These are phyloP conservation scores for Saturnispora silvae DNA, from an alignment of 805 yeast genomes.

Conservation along the genomic window DNA sequence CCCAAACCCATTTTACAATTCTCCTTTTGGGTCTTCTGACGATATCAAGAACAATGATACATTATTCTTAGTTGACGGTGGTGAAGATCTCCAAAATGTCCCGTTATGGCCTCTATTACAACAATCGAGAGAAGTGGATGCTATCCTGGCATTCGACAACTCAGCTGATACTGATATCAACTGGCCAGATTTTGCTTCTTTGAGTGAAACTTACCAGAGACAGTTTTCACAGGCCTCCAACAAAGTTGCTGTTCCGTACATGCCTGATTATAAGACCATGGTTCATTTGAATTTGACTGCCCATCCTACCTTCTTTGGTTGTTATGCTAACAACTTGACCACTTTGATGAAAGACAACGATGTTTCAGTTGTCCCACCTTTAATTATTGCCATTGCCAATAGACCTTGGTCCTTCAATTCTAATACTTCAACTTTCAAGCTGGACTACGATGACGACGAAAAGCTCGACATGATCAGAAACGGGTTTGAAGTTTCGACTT, in stretches of 20 bases:
- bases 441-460: constrained; percentile 50
- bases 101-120: constrained; percentile 60
- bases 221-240: constrained; percentile 45
- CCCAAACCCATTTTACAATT: constrained; percentile 61
- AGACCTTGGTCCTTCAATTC: constrained; percentile 52
- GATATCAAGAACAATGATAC: constrained; percentile 31
- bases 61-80: constrained; percentile 65
- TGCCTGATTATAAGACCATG: constrained; percentile 61
- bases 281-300: constrained; percentile 49
- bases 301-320: constrained; percentile 75
- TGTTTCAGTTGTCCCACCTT: constrained; percentile 45
- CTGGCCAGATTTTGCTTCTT: constrained; percentile 64
- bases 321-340: constrained; percentile 57
- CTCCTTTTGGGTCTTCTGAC: constrained; percentile 28
- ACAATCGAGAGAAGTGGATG: constrained; percentile 49
- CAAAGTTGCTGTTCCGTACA: constrained; percentile 65
- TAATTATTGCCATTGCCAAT: constrained; percentile 71
- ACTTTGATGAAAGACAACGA: constrained; percentile 31
- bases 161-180: constrained; percentile 47
- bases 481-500: constrained; percentile 63
- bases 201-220: constrained; percentile 45
- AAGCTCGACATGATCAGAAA: constrained; percentile 52
- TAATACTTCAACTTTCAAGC: constrained; percentile 63
- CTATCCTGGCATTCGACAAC: constrained; percentile 55
- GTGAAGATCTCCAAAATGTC: constrained; percentile 64